Evolutionary conservation across 176 grass and related monocot genomes (phyloP).

Genomic region (Pontederia crassipes): DNA sequence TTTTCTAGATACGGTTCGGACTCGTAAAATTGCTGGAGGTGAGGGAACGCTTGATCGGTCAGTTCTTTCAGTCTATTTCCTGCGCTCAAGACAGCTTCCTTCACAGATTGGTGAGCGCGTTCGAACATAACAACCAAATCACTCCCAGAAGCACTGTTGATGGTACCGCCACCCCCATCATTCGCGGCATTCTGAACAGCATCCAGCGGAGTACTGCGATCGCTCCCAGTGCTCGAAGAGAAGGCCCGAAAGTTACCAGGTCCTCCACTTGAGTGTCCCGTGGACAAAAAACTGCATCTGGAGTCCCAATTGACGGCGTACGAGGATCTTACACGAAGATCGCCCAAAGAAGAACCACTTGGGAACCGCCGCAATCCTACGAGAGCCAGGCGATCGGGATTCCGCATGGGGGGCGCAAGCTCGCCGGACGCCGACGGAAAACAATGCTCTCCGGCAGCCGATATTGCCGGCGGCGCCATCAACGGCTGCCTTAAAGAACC

Average conservation of each 20-base stretch:
- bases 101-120: slow-evolving; percentile 34
- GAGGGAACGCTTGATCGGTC: slow-evolving; percentile 41
- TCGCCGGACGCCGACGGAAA: too few species aligned
- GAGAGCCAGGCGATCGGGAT: too few species aligned
- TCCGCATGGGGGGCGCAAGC: too few species aligned
- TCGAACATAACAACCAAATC: slow-evolving; percentile 52
- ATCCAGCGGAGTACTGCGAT: slow-evolving; percentile 22
- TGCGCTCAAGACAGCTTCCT: slow-evolving; percentile 39
- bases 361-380: too few species aligned
- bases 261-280: slow-evolving; percentile 20
- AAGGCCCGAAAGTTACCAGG: slow-evolving; percentile 22
- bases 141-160: slow-evolving; percentile 20
- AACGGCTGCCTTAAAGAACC: too few species aligned
- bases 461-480: too few species aligned
- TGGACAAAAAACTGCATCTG: not conserved
- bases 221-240: slow-evolving; percentile 38
- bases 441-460: too few species aligned
- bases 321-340: too few species aligned
- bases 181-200: slow-evolving; percentile 20
- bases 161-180: slow-evolving; percentile 22
- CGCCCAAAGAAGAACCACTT: too few species aligned
- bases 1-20: slow-evolving; percentile 70
- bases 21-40: slow-evolving; percentile 55
- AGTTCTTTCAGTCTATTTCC: slow-evolving; percentile 61
- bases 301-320: too few species aligned